phyloP scores from a whole-genome alignment of 208 protist genomes.

The Crithidia thermophila region DNA sequence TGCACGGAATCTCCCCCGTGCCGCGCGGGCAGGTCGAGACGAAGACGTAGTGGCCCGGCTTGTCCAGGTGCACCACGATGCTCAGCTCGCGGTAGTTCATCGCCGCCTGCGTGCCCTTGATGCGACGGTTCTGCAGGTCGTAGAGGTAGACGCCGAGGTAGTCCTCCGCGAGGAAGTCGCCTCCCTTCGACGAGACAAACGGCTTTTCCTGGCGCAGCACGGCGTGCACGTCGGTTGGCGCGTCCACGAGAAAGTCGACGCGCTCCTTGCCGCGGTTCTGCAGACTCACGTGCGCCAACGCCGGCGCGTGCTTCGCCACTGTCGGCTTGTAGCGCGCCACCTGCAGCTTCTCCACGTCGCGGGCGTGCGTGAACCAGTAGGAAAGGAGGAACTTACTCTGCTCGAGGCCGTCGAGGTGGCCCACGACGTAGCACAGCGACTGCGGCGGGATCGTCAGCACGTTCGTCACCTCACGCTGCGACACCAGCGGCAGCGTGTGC shows the following conservation, averaged over 20 bases:
- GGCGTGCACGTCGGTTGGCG: constrained; percentile 65
- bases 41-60: constrained; percentile 44
- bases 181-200: constrained; percentile 6
- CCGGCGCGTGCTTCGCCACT: constrained; percentile 60
- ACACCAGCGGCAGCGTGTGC: constrained; percentile 65
- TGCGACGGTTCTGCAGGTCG: constrained; percentile 41
- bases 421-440: constrained; percentile 76
- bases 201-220: constrained; percentile 59
- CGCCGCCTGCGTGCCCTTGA: constrained; percentile 43
- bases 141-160: constrained; percentile 66
- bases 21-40: constrained; percentile 50
- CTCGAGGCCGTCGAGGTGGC: constrained; percentile 73
- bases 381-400: constrained; percentile 74
- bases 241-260: constrained; percentile 77
- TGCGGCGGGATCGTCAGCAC: constrained; percentile 48
- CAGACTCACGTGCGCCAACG: constrained; percentile 67
- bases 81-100: constrained; percentile 69
- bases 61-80: constrained; percentile 38
- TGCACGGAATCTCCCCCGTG: constrained; percentile 41
- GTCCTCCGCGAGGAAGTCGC: constrained; percentile 54
- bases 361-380: constrained; percentile 58
- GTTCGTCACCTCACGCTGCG: constrained; percentile 68
- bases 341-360: constrained; percentile 37
- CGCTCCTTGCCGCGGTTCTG: constrained; percentile 41
- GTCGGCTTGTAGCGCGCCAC: constrained; percentile 45